Base-by-base conservation (phyloP, 306 rosid species). In the Ormosia semicastrata region DNA sequence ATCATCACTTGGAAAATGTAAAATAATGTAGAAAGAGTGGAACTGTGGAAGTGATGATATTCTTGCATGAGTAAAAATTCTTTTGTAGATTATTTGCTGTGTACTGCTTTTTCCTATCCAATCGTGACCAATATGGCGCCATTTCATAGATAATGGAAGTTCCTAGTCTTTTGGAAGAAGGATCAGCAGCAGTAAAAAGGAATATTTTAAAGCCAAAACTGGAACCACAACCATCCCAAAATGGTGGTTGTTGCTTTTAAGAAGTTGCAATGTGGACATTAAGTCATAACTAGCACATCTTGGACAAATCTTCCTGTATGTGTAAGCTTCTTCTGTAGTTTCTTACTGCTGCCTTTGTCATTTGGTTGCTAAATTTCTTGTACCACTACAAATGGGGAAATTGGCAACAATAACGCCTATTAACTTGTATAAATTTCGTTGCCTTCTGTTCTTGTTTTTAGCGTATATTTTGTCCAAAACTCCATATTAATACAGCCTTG, bases 141-240 rank as follows among this genome's bases (percentile, higher is more conserved):
- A 78, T 78, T 74, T 81, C 54, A 64, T 79, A 94, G 98, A 93
- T 93, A 81, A 92, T 89, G 98, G 99, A 92, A 87, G 90, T 87
- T 84, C 99, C 99, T 7, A 90, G 93, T 76, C 98, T 96, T 8
- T 54, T 92, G 85, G 95, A 93, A 85, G 97, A 92, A 89, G 98
- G 97, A 54, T 91, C 99, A 17, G 87, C 76, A 59, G 83, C 66
- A 39, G 86, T 81, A 47, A 95, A 92, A 85, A 87, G 92, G 84
- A 92, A 83, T 69, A 82, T 87, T 71, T 74, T 89, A 71, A 89
- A 92, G 92, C 98, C 58, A 79, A 87, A 88, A 56, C 93, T 75
- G 63, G 91, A 88, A 81, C 75, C 86, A 24, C 87, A 85, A 72
- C 46, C 89, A 77, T 75, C 92, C 30, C 79, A 88, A 72, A 41